Evolutionary conservation across 148 eudicot species (phyloP).

Genomic region (Vaccinium macrocarpon): DNA sequence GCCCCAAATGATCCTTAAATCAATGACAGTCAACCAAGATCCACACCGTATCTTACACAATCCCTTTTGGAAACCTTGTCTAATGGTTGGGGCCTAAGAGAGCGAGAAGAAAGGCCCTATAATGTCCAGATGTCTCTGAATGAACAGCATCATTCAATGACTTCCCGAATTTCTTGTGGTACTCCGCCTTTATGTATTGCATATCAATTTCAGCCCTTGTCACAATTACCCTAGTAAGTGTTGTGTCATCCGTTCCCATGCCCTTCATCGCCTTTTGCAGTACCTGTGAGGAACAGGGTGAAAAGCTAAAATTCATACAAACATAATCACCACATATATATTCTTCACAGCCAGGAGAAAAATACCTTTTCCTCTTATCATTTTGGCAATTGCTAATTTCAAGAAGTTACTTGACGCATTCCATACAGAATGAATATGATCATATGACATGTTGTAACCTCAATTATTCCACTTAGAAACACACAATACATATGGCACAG

Average conservation of each 20-base stretch:
- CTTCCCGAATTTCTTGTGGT: conserved; percentile 56
- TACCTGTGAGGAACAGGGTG: conserved; percentile 31
- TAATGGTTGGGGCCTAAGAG: conserved; percentile 64
- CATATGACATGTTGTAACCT: neutral
- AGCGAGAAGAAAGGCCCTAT: conserved; percentile 65
- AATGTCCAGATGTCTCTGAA: conserved; percentile 77
- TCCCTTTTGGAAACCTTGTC: neutral
- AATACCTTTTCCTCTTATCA: neutral
- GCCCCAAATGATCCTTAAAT: neutral
- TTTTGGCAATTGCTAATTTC: neutral
- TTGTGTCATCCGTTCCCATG: conserved; percentile 68
- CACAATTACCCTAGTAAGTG: conserved; percentile 66
- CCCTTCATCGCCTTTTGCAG: conserved; percentile 84
- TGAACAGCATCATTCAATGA: conserved; percentile 71
- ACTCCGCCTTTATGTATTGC: conserved; percentile 83
- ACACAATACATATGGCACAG: neutral
- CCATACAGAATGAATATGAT: neutral
- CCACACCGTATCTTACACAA: neutral
- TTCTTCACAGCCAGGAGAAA: neutral
- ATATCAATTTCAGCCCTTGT: conserved; percentile 80
- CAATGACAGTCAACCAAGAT: conserved; percentile 1
- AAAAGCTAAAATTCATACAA: conserved; percentile 2
- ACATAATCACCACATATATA: neutral
- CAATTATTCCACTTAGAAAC: neutral
- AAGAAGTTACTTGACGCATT: neutral